Percentiles rank a stretch among this genome's conserved stretches.
Conservation (phyloP, 306 rosid genomes). For the Medicago ruthenica region DNA sequence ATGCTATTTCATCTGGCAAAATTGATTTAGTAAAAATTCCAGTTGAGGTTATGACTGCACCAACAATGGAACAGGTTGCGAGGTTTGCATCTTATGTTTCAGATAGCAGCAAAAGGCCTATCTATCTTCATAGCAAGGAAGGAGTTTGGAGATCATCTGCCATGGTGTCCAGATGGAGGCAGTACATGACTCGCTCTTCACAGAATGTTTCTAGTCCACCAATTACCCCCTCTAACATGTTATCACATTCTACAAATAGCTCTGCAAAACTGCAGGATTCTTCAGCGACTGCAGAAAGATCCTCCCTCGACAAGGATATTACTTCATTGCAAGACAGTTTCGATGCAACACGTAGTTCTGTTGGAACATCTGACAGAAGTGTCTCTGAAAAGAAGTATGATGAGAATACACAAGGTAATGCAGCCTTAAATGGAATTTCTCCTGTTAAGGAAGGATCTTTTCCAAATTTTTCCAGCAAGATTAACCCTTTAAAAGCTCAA, state of each 20-base stretch:
- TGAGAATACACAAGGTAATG: conserved; percentile 45
- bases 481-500: conserved; percentile 82
- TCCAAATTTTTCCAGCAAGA: conserved; percentile 47
- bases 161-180: conserved; percentile 97
- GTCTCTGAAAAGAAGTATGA: conserved; percentile 39
- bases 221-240: conserved; percentile 44
- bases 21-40: conserved; percentile 83
- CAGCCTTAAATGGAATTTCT: conserved; percentile 43
- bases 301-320: conserved; percentile 46
- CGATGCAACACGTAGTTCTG: conserved; percentile 42
- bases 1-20: conserved; percentile 71
- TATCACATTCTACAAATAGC: conserved; percentile 48
- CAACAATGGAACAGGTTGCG: conserved; percentile 89
- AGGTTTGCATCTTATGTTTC: conserved; percentile 78
- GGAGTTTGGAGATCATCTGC: conserved; percentile 87
- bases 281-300: conserved; percentile 45
- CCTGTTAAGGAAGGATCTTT: conserved; percentile 48
- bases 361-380: conserved; percentile 37
- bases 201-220: conserved; percentile 56
- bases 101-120: conserved; percentile 68
- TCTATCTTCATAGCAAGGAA: conserved; percentile 96
- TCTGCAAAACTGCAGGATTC: conserved; percentile 44
- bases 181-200: conserved; percentile 62
- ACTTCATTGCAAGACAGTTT: conserved; percentile 47
- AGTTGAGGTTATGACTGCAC: conserved; percentile 83